Conservation (phyloP, 176 grass and related monocot species). For the Hyparrhenia diplandra region DNA sequence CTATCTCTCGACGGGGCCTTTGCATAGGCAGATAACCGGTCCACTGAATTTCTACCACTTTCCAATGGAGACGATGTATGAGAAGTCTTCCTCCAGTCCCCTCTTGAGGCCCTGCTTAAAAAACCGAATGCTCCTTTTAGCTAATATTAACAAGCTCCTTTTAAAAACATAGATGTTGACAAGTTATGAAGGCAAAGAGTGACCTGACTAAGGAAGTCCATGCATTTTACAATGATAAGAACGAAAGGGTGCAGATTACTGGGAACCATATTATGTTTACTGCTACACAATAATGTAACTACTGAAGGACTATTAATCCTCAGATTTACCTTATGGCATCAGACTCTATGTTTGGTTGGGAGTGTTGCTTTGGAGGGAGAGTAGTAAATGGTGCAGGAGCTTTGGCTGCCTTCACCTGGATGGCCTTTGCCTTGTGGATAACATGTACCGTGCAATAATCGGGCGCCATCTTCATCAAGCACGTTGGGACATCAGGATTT, state of each 20-base stretch:
- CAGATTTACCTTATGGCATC: constrained; percentile 53
- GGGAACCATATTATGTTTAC: neutral
- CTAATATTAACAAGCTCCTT: neutral
- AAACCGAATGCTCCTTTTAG: neutral
- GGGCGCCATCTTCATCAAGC: constrained; percentile 75
- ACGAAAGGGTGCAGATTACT: neutral
- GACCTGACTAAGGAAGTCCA: neutral
- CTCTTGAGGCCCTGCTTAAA: constrained; percentile 23
- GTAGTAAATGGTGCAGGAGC: constrained; percentile 28
- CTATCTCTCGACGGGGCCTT: constrained; percentile 43
- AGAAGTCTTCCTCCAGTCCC: constrained; percentile 40
- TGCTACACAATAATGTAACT: neutral
- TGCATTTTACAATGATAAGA: constrained; percentile 2
- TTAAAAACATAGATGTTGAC: neutral
- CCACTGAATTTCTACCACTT: constrained; percentile 42
- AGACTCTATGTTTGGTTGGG: constrained; percentile 41
- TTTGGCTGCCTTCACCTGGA: constrained; percentile 71
- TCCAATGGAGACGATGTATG: constrained; percentile 38
- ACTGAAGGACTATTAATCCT: neutral
- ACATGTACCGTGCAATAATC: constrained; percentile 91
- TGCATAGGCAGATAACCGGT: constrained; percentile 29
- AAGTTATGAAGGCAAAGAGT: constrained; percentile 1
- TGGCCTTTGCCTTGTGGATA: constrained; percentile 69
- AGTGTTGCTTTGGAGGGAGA: constrained; percentile 48
- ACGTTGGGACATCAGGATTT: constrained; percentile 75